Evolutionary conservation across 441 rosid species (phyloP).

Genomic region (Capsella rubella): DNA sequence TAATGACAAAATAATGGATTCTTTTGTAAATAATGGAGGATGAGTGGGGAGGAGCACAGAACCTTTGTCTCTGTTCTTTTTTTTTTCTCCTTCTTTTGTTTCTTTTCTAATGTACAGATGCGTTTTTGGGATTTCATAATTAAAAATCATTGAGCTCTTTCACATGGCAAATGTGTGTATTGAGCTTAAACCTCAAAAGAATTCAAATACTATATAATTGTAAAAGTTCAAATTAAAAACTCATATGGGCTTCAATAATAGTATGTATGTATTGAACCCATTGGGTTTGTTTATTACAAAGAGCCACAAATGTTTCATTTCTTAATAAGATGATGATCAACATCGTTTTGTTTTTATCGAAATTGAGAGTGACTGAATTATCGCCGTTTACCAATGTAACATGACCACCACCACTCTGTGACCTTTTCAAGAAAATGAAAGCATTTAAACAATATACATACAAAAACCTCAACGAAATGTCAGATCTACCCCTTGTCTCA

Average conservation of each 20-base stretch:
- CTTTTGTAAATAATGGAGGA: constrained; percentile 36
- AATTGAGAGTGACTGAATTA: constrained; percentile 20
- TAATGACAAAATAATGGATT: constrained; percentile 42
- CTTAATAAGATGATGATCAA: neutral
- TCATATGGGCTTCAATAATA: neutral
- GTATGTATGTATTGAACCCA: neutral
- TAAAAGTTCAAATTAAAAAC: neutral
- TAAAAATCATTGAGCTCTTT: constrained; percentile 30
- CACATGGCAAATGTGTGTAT: constrained; percentile 30
- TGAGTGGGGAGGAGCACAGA: constrained; percentile 45
- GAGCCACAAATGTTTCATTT: constrained; percentile 1
- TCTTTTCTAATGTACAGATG: constrained; percentile 19
- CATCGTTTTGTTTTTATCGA: neutral
- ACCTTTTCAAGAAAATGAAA: constrained; percentile 39
- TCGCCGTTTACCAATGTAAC: constrained; percentile 40
- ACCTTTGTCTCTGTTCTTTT: constrained; percentile 9
- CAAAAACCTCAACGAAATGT: neutral
- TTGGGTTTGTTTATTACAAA: neutral
- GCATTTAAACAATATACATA: neutral
- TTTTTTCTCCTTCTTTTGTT: neutral
- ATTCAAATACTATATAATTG: neutral
- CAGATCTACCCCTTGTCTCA: constrained; percentile 10
- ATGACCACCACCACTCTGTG: constrained; percentile 40
- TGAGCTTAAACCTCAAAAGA: neutral
- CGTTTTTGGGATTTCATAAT: constrained; percentile 11